Evolutionary conservation across 768 basidiomycete genomes (phyloP).

Genomic region (Steccherinum ochraceum): DNA sequence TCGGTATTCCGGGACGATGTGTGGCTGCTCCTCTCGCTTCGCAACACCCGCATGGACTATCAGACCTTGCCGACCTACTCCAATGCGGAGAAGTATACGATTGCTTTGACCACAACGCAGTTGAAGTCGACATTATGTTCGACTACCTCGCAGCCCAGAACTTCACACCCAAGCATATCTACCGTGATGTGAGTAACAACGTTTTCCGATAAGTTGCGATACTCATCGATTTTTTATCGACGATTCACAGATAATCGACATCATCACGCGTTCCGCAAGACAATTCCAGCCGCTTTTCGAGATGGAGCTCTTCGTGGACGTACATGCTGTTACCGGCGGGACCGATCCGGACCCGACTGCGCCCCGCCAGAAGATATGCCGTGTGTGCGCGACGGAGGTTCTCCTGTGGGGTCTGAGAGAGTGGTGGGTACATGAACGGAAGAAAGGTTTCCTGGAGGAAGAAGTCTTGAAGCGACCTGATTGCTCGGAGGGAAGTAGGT

Average conservation of each 20-base stretch:
- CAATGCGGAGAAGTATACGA: conserved; percentile 74
- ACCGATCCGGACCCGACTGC: conserved; percentile 50
- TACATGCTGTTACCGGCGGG: conserved; percentile 52
- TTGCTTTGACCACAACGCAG: conserved; percentile 67
- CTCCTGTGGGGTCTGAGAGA: conserved; percentile 70
- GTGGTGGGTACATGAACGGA: conserved; percentile 80
- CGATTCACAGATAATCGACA: conserved; percentile 48
- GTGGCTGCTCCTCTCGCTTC: conserved; percentile 45
- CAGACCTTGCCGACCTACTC: conserved; percentile 68
- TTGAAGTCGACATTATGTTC: conserved; percentile 80
- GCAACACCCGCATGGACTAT: conserved; percentile 67
- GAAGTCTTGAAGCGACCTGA: conserved; percentile 54
- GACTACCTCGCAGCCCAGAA: conserved; percentile 66
- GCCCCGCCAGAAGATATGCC: conserved; percentile 58
- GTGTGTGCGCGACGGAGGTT: conserved; percentile 69
- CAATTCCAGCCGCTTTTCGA: conserved; percentile 66
- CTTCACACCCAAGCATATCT: conserved; percentile 65
- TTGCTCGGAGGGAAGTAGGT: conserved; percentile 57
- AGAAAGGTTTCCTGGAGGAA: conserved; percentile 58
- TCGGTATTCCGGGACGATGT: conserved; percentile 71
- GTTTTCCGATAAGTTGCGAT: too few species aligned
- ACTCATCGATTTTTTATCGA: too few species aligned
- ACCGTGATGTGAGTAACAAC: conserved; percentile 53
- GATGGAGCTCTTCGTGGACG: conserved; percentile 61
- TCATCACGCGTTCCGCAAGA: conserved; percentile 54